A percentile compares a stretch with the other conserved stretches of the same genome.
Conservation (phyloP, 257 asterid genomes). For the Pogostemon cablin region DNA sequence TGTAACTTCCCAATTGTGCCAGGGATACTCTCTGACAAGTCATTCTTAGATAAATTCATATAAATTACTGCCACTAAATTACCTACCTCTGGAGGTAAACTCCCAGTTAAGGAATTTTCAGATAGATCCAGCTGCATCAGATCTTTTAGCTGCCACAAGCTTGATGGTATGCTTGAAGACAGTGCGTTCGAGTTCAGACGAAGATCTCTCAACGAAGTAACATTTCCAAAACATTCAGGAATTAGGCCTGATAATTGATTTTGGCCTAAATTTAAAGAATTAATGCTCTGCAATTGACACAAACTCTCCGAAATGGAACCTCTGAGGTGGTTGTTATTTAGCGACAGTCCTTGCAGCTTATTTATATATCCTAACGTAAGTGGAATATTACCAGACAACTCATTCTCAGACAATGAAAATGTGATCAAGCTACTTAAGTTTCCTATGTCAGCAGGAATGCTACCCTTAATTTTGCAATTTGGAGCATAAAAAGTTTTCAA, state of each 20-base stretch:
- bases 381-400: too few species aligned
- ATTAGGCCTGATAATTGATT: slow-evolving; percentile 31
- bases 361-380: too few species aligned
- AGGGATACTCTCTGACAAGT: slow-evolving; percentile 25
- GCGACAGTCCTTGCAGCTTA: too few species aligned
- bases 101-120: slow-evolving; percentile 24
- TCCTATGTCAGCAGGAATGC: too few species aligned
- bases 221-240: slow-evolving; percentile 35
- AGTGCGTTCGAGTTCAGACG: slow-evolving; percentile 22
- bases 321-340: too few species aligned
- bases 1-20: not conserved
- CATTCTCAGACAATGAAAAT: too few species aligned
- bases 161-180: slow-evolving; percentile 27
- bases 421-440: too few species aligned
- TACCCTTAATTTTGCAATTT: too few species aligned
- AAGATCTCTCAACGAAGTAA: slow-evolving; percentile 20
- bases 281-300: too few species aligned
- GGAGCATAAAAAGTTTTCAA: too few species aligned
- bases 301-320: too few species aligned
- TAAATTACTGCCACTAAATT: slow-evolving; percentile 10
- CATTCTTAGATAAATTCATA: slow-evolving; percentile 27
- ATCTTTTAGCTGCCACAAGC: slow-evolving; percentile 29
- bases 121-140: slow-evolving; percentile 16
- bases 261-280: not conserved
- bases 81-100: slow-evolving; percentile 12